A percentile compares a stretch with the other conserved stretches of the same genome.
Conservation (phyloP, 1,139 yeast genomes). For the Blastobotrys indianensis region DNA sequence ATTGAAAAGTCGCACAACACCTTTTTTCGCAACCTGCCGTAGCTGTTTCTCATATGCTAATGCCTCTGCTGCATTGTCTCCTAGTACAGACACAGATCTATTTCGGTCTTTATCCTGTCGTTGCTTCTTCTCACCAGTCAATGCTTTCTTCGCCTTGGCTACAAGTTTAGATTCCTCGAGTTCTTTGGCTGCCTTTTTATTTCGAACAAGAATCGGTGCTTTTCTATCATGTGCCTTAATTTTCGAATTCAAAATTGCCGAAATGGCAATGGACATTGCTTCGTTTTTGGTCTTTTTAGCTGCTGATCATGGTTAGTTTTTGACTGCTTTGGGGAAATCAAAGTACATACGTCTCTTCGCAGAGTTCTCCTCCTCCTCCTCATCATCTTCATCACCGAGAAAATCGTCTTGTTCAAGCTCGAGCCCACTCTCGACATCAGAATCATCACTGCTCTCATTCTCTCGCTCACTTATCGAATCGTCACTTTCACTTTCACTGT, state of each 20-base stretch:
- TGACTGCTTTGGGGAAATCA: background rate
- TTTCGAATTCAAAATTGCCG: slow-evolving; percentile 77
- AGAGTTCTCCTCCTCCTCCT: slow-evolving; percentile 22
- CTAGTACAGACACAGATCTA: slow-evolving; percentile 58
- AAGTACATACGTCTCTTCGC: slow-evolving; percentile 32
- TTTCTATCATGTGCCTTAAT: slow-evolving; percentile 81
- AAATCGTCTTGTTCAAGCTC: slow-evolving; percentile 6
- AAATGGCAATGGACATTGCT: slow-evolving; percentile 75
- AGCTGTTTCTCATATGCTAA: slow-evolving; percentile 66
- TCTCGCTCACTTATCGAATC: slow-evolving; percentile 10
- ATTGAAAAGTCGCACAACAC: slow-evolving; percentile 87
- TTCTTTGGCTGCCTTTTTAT: slow-evolving; percentile 58
- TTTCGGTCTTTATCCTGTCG: slow-evolving; percentile 63
- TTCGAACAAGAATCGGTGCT: slow-evolving; percentile 82
- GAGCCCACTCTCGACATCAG: background rate
- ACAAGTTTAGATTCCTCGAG: slow-evolving; percentile 79
- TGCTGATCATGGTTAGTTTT: background rate
- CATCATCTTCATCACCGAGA: slow-evolving; percentile 20
- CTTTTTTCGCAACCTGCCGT: slow-evolving; percentile 85
- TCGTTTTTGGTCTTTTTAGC: slow-evolving; percentile 45
- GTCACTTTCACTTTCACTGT: background rate
- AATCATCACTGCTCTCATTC: slow-evolving; percentile 5
- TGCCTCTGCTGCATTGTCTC: slow-evolving; percentile 43
- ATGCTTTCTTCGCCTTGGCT: slow-evolving; percentile 67
- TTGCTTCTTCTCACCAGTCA: slow-evolving; percentile 66